A percentile compares a stretch with the other conserved stretches of the same genome.
Conservation (phyloP, 1,284 basidiomycete species). For the Moesziomyces sp. region DNA sequence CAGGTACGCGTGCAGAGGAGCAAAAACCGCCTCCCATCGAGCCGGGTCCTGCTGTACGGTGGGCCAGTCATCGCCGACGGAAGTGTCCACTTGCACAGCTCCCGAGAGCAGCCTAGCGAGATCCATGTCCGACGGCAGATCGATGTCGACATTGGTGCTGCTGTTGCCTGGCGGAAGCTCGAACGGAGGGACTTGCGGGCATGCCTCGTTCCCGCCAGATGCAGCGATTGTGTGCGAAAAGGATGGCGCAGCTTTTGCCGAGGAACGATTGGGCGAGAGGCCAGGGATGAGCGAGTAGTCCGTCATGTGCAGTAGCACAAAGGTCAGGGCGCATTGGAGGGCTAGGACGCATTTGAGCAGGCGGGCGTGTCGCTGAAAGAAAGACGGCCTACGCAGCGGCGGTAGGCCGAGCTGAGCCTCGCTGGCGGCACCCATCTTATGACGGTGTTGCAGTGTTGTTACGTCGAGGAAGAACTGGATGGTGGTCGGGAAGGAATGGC, state of each 20-base stretch:
- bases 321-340: not conserved
- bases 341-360: not conserved
- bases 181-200: constrained; percentile 34
- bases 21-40: constrained; percentile 45
- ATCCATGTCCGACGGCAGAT: constrained; percentile 20
- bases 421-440: not conserved
- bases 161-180: constrained; percentile 9
- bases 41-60: constrained; percentile 40
- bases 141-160: constrained; percentile 2
- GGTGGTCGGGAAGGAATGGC: not conserved
- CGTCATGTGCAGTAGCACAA: not conserved
- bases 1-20: constrained; percentile 48
- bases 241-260: not conserved
- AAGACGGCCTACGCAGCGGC: not conserved
- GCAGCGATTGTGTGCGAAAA: not conserved
- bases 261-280: not conserved
- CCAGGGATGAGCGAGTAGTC: not conserved
- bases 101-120: constrained; percentile 42
- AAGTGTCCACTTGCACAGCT: constrained; percentile 53
- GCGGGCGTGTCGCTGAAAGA: not conserved
- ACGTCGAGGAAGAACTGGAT: not conserved
- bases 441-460: not conserved
- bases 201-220: constrained; percentile 7
- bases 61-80: constrained; percentile 51
- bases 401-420: not conserved